A percentile compares a stretch with the other conserved stretches of the same genome.
phyloP scores from a whole-genome alignment of 371 early-diverging fungal genomes.

The Blakeslea trispora region DNA sequence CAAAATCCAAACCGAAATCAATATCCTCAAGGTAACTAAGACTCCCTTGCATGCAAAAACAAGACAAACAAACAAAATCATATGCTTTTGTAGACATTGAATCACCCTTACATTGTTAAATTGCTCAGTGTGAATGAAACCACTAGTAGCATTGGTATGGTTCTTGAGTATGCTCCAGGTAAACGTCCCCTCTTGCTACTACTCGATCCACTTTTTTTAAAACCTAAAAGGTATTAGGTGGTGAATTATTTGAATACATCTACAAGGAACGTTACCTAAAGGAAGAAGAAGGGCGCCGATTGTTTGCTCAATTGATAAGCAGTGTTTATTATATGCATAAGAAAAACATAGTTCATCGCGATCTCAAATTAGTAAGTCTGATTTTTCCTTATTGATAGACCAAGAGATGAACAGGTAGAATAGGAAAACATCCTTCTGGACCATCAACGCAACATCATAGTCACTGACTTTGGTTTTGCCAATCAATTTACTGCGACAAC shows the following conservation, averaged over 20 bases:
- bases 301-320: slow-evolving; percentile 94
- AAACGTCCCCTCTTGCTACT: neutral
- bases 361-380: slow-evolving; percentile 86
- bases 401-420: neutral
- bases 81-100: slow-evolving; percentile 61
- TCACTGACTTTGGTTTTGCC: slow-evolving; percentile 99
- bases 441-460: slow-evolving; percentile 85
- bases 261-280: slow-evolving; percentile 85
- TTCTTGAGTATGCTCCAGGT: slow-evolving; percentile 91
- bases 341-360: slow-evolving; percentile 92
- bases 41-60: neutral
- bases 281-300: slow-evolving; percentile 85
- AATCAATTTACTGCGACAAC: slow-evolving; percentile 80
- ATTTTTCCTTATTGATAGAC: neutral
- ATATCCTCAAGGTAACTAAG: slow-evolving; percentile 69
- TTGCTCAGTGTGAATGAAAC: slow-evolving; percentile 96
- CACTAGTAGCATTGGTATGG: slow-evolving; percentile 89
- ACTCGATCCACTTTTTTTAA: too few species aligned
- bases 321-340: slow-evolving; percentile 86
- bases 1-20: slow-evolving; percentile 81
- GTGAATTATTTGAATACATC: slow-evolving; percentile 97
- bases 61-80: slow-evolving; percentile 6
- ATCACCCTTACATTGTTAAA: slow-evolving; percentile 91
- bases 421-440: slow-evolving; percentile 94
- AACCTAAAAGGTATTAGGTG: slow-evolving; percentile 39